phyloP scores from a whole-genome alignment of 139 green algal species.

The Eudorina sp. region DNA sequence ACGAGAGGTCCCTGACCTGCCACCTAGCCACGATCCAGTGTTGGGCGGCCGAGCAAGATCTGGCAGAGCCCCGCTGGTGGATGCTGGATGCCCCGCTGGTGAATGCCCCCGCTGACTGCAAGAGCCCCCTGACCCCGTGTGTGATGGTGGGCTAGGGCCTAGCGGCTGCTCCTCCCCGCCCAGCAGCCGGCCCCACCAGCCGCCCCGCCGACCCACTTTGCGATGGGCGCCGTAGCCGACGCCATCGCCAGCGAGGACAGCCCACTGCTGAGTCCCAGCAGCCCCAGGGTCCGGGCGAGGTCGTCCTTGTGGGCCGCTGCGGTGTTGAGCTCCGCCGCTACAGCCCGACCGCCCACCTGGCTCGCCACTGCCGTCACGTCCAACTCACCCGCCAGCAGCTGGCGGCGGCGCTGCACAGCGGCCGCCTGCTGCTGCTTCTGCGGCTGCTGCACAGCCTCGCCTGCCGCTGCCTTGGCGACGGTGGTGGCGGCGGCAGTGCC shows the following conservation, averaged over 20 bases:
- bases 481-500: neutral
- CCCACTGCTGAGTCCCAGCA: neutral
- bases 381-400: neutral
- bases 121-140: too few species aligned
- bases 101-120: too few species aligned
- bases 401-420: neutral
- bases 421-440: neutral
- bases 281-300: neutral
- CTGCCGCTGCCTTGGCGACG: neutral
- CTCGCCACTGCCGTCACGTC: neutral
- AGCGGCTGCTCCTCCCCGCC: neutral
- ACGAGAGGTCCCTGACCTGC: too few species aligned
- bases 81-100: too few species aligned
- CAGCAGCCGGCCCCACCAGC: neutral
- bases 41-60: too few species aligned
- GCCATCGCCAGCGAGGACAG: neutral
- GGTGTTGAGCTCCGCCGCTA: neutral
- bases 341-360: neutral
- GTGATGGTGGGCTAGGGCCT: too few species aligned
- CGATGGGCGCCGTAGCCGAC: neutral
- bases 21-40: too few species aligned
- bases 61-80: too few species aligned
- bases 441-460: too few species aligned
- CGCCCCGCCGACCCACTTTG: neutral
- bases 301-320: constrained; percentile 16